phyloP scores from a whole-genome alignment of 2,329 filamentous ascomycete genomes.

The Ascocoryne sarcoides region DNA sequence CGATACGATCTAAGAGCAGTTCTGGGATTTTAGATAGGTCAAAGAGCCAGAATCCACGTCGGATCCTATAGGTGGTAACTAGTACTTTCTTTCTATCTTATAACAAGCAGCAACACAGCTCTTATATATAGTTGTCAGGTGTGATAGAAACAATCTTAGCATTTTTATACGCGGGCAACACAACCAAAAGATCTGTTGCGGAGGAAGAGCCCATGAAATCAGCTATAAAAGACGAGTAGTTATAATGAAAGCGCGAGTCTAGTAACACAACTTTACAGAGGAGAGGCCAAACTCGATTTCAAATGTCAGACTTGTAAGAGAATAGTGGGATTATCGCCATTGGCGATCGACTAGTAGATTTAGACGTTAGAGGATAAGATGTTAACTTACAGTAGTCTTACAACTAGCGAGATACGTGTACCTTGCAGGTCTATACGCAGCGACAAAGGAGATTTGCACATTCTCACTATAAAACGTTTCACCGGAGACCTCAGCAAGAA shows the following conservation, averaged over 20 bases:
- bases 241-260: slow-evolving; percentile 36
- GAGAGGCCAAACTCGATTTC: slow-evolving; percentile 27
- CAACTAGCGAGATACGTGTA: too few species aligned
- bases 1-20: too few species aligned
- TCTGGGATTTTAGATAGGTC: slow-evolving; percentile 29
- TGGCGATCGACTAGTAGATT: too few species aligned
- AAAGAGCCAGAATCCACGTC: slow-evolving; percentile 34
- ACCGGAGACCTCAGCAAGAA: too few species aligned
- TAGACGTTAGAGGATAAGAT: too few species aligned
- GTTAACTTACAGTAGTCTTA: too few species aligned
- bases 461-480: too few species aligned
- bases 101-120: slow-evolving; percentile 31
- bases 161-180: slow-evolving; percentile 28
- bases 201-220: slow-evolving; percentile 33
- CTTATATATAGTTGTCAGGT: slow-evolving; percentile 37
- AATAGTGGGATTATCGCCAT: too few species aligned
- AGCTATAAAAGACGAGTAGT: slow-evolving; percentile 35
- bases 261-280: slow-evolving; percentile 33
- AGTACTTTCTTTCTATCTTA: slow-evolving; percentile 34
- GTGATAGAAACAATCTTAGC: slow-evolving; percentile 32
- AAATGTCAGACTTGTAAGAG: slow-evolving; percentile 7
- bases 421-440: too few species aligned
- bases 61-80: slow-evolving; percentile 34
- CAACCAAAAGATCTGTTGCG: slow-evolving; percentile 27
- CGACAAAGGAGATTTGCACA: too few species aligned